phyloP scores from a whole-genome alignment of 2,329 filamentous ascomycete genomes.

The Aspergillus viridinutans region DNA sequence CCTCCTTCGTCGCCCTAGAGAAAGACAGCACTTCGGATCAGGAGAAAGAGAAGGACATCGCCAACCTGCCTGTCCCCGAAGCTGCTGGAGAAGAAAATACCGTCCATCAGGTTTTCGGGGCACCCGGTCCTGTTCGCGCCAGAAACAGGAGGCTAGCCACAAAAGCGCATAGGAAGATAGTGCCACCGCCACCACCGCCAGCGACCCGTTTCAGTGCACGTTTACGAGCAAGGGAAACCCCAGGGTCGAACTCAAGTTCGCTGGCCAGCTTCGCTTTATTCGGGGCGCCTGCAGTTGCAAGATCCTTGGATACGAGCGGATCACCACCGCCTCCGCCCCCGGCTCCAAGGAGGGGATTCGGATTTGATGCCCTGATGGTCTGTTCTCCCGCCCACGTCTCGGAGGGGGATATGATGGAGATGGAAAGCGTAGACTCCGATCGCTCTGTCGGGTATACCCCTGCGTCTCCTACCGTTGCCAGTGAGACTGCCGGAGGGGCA shows the following conservation, averaged over 20 bases:
- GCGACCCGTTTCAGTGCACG: too few relatives aligned
- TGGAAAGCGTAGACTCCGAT: not conserved
- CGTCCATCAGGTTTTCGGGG: not conserved
- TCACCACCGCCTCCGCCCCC: not conserved
- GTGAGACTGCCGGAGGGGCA: not conserved
- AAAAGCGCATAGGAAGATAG: too few relatives aligned
- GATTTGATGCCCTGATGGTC: not conserved
- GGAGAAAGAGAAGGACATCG: not conserved
- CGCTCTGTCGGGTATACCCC: not conserved
- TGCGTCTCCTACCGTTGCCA: not conserved
- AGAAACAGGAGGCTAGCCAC: too few relatives aligned
- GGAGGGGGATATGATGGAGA: not conserved
- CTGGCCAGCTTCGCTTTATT: too few relatives aligned
- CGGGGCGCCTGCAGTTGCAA: too few relatives aligned
- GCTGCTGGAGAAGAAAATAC: too few relatives aligned
- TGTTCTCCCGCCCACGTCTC: not conserved
- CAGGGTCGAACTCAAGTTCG: too few relatives aligned
- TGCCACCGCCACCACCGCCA: too few relatives aligned
- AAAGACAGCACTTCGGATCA: conserved; percentile 15
- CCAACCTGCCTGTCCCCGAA: not conserved
- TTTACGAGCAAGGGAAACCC: too few relatives aligned
- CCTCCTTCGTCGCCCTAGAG: conserved; percentile 67
- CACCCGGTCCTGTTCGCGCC: too few relatives aligned
- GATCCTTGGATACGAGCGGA: too few relatives aligned
- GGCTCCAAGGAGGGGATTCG: not conserved